Percentiles rank a stretch among this genome's conserved stretches.
These are phyloP conservation scores for Chrysosporium queenslandicum DNA, from an alignment of 2,329 filamentous ascomycete species.

Conservation along the genomic window DNA sequence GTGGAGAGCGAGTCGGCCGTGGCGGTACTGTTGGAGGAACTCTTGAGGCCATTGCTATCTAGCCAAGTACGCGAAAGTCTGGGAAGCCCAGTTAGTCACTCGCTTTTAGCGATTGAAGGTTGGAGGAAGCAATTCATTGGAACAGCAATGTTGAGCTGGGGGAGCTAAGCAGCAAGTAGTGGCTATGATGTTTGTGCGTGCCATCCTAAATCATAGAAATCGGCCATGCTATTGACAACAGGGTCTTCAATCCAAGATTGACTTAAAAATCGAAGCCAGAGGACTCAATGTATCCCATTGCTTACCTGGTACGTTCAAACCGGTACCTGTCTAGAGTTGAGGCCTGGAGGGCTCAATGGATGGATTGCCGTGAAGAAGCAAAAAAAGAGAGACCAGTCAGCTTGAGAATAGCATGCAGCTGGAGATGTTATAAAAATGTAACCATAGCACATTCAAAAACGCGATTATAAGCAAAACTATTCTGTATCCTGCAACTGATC, in stretches of 20 bases:
- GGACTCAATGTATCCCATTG: neutral
- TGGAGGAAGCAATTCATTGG: too few species aligned
- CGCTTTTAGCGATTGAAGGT: too few species aligned
- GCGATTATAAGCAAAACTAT: neutral
- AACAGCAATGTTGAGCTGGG: too few species aligned
- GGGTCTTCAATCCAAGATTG: too few species aligned
- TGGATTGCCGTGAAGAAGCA: neutral
- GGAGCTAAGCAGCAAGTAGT: too few species aligned
- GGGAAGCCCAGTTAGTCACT: too few species aligned
- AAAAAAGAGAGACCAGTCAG: neutral
- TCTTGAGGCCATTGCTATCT: slow-evolving; percentile 26
- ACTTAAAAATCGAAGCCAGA: too few species aligned
- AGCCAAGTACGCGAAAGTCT: too few species aligned
- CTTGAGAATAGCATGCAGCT: neutral
- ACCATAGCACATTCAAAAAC: neutral
- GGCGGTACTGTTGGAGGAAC: slow-evolving; percentile 17
- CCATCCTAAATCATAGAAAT: too few species aligned
- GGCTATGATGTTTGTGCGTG: too few species aligned
- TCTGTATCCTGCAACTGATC: neutral
- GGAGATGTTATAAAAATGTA: neutral
- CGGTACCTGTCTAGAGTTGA: too few species aligned
- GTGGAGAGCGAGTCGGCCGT: slow-evolving; percentile 36
- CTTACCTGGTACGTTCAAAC: neutral
- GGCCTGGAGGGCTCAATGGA: neutral
- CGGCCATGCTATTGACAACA: too few species aligned